Evolutionary conservation across 305 asterid genomes (phyloP).

Genomic region (Fraxinus albicans): DNA sequence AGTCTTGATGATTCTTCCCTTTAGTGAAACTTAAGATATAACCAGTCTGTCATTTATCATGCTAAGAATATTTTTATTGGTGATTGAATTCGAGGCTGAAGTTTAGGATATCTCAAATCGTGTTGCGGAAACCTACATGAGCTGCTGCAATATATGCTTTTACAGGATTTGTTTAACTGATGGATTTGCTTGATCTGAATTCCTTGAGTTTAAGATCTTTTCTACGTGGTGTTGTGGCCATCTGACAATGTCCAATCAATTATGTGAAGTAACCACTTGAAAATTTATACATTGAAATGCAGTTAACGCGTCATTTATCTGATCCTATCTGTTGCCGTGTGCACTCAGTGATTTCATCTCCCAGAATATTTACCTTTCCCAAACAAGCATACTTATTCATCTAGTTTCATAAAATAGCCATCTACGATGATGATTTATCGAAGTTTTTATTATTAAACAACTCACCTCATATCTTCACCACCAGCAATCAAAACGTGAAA

Average conservation of each 20-base stretch:
- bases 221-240: neutral
- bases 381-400: conserved; percentile 4
- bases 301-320: neutral
- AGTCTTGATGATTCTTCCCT: neutral
- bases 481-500: neutral
- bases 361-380: neutral
- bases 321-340: neutral
- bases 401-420: neutral
- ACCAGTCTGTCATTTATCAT: neutral
- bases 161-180: neutral
- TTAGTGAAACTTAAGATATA: neutral
- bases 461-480: neutral
- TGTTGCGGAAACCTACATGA: neutral
- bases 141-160: neutral
- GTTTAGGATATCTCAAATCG: neutral
- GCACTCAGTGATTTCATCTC: neutral
- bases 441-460: neutral
- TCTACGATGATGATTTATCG: neutral
- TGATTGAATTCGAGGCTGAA: neutral
- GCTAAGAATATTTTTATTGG: neutral
- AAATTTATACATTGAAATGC: neutral
- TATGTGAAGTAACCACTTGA: neutral
- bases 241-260: neutral
- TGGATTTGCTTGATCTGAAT: neutral
- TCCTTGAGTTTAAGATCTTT: neutral